Conservation (phyloP, 495 filamentous ascomycete genomes). For the Ramalina intermedia region DNA sequence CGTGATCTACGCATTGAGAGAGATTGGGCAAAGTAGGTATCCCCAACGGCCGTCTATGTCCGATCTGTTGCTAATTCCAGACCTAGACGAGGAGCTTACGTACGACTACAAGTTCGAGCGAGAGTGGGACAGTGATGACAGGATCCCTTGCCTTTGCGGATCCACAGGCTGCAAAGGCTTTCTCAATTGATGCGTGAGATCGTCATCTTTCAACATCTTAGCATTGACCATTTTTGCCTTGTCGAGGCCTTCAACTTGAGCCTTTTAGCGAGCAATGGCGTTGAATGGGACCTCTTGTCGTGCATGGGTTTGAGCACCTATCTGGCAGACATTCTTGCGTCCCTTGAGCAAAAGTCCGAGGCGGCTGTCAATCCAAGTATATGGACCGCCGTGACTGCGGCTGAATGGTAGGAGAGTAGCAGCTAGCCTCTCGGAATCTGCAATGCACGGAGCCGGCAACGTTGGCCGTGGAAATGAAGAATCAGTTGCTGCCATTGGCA, state of each 20-base stretch:
- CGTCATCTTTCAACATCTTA: not conserved
- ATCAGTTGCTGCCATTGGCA: no score
- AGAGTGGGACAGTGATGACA: slow-evolving; percentile 84
- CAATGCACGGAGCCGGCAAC: no score
- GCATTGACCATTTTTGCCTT: not conserved
- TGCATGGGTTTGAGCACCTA: no score
- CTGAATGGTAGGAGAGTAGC: no score
- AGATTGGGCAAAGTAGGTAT: slow-evolving; percentile 82
- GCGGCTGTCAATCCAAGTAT: no score
- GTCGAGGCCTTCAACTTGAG: not conserved
- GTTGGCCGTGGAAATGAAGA: no score
- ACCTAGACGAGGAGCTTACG: slow-evolving; percentile 85
- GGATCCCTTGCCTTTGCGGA: slow-evolving; percentile 93
- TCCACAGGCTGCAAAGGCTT: slow-evolving; percentile 95
- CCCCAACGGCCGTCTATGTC: not conserved
- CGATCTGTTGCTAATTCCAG: not conserved
- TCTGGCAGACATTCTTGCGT: no score
- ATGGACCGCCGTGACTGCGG: no score
- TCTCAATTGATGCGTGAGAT: slow-evolving; percentile 54
- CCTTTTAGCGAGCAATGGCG: no score
- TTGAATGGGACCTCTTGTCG: no score
- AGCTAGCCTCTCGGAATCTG: no score
- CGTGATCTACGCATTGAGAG: slow-evolving; percentile 92
- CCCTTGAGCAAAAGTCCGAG: no score
- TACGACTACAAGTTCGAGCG: slow-evolving; percentile 99